Percentiles rank a stretch among this genome's conserved stretches.
Evolutionary conservation across 345 rosid species (phyloP).

Genomic region (Melaleuca alternifolia): DNA sequence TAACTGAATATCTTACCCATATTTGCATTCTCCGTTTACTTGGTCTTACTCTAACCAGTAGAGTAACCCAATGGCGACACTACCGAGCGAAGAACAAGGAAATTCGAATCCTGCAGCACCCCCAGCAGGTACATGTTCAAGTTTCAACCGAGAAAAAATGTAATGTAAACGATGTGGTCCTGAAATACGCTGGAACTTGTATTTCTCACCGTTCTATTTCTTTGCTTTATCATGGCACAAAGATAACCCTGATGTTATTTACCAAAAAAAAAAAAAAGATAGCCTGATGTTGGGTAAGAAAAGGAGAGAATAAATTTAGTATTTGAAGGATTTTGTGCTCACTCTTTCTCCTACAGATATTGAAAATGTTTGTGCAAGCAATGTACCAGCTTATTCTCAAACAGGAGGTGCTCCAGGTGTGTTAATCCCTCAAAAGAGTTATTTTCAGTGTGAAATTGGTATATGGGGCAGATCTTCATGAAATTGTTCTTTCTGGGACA

Average conservation of each 20-base stretch:
- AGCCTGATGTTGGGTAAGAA: neutral
- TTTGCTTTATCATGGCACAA: no score
- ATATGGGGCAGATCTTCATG: neutral
- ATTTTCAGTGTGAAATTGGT: neutral
- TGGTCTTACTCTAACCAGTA: neutral
- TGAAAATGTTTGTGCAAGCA: neutral
- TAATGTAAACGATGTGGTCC: fast-evolving
- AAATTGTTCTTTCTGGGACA: neutral
- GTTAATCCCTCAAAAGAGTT: fast-evolving
- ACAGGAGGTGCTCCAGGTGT: neutral
- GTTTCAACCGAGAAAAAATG: fast-evolving
- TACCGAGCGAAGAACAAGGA: neutral
- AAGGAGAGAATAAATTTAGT: neutral
- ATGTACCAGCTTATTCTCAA: neutral
- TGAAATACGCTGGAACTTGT: no score
- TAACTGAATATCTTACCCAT: neutral
- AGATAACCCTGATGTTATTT: no score
- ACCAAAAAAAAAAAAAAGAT: no score
- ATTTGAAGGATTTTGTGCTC: neutral
- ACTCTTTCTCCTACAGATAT: neutral
- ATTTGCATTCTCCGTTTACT: neutral
- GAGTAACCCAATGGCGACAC: neutral
- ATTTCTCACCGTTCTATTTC: no score
- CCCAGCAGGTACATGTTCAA: neutral
- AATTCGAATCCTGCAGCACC: neutral